phyloP scores from a whole-genome alignment of 495 filamentous ascomycete species.

The Hypoxylon fragiforme region DNA sequence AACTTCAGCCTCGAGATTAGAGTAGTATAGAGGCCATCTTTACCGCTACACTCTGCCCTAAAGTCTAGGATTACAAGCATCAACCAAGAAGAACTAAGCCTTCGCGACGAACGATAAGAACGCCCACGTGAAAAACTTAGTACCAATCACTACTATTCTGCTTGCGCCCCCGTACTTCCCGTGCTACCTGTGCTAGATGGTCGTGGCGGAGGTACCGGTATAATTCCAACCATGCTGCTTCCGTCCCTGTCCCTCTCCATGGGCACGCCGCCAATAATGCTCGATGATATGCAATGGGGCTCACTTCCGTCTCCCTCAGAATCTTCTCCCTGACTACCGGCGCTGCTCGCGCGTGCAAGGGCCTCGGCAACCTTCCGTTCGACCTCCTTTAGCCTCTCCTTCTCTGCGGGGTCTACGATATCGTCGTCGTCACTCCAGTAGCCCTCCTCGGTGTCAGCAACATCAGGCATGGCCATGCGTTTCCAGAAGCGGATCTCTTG shows the following conservation, averaged over 20 bases:
- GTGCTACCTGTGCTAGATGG: conserved; percentile 46
- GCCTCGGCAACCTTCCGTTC: conserved; percentile 43
- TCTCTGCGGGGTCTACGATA: conserved; percentile 56
- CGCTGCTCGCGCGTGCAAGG: conserved; percentile 33
- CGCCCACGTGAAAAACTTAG: too few relatives aligned
- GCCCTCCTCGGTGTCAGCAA: conserved; percentile 51
- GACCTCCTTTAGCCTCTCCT: conserved; percentile 48
- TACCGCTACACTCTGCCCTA: too few relatives aligned
- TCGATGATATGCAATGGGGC: conserved; percentile 26
- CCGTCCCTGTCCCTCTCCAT: conserved; percentile 49
- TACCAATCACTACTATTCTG: conserved; percentile 9
- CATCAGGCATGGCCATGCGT: conserved; percentile 55
- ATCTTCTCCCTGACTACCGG: conserved; percentile 37
- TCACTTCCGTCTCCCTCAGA: conserved; percentile 35
- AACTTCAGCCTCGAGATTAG: too few relatives aligned
- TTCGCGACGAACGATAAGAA: too few relatives aligned
- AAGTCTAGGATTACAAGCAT: too few relatives aligned
- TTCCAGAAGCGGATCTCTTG: conserved; percentile 61
- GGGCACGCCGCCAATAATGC: conserved; percentile 46
- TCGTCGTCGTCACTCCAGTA: conserved; percentile 62
- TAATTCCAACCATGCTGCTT: conserved; percentile 13
- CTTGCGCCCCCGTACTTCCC: conserved; percentile 29
- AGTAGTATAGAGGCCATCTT: too few relatives aligned
- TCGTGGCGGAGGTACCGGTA: conserved; percentile 44
- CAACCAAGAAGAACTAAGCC: too few relatives aligned